Conservation (phyloP, 2,329 filamentous ascomycete genomes). For the Blumeriella jaapii region DNA sequence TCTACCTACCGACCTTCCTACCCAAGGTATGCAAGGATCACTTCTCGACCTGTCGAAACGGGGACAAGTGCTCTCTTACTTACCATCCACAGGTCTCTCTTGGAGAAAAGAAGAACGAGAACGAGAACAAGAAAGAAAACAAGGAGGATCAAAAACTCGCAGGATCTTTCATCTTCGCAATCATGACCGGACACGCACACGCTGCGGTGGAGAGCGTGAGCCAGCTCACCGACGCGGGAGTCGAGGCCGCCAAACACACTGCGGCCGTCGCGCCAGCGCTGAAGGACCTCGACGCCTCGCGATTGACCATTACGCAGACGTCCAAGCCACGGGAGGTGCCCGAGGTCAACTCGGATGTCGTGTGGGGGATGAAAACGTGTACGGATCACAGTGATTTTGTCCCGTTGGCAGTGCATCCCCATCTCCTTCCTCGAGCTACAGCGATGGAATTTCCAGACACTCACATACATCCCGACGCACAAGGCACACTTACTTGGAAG, state of each 20-base stretch:
- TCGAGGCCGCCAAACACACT: slow-evolving; percentile 8
- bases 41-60: too few species aligned
- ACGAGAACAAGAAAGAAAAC: too few species aligned
- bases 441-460: background rate
- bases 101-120: too few species aligned
- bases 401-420: background rate
- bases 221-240: slow-evolving; percentile 14
- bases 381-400: slow-evolving; percentile 6
- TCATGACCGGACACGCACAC: slow-evolving; percentile 15
- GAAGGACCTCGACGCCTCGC: slow-evolving; percentile 44
- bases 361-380: slow-evolving; percentile 7
- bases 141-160: too few species aligned
- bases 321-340: slow-evolving; percentile 38
- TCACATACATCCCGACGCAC: background rate
- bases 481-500: background rate
- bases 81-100: too few species aligned
- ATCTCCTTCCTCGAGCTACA: background rate
- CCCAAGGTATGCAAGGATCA: too few species aligned
- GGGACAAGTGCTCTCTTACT: too few species aligned
- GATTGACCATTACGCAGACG: slow-evolving; percentile 42
- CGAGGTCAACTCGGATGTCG: slow-evolving; percentile 15
- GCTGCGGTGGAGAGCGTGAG: slow-evolving; percentile 14
- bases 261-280: slow-evolving; percentile 6
- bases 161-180: too few species aligned
- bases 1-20: too few species aligned